A percentile compares a stretch with the other conserved stretches of the same genome.
Evolutionary conservation across 139 green algal species (phyloP).

Genomic region (Micractinium sp.): DNA sequence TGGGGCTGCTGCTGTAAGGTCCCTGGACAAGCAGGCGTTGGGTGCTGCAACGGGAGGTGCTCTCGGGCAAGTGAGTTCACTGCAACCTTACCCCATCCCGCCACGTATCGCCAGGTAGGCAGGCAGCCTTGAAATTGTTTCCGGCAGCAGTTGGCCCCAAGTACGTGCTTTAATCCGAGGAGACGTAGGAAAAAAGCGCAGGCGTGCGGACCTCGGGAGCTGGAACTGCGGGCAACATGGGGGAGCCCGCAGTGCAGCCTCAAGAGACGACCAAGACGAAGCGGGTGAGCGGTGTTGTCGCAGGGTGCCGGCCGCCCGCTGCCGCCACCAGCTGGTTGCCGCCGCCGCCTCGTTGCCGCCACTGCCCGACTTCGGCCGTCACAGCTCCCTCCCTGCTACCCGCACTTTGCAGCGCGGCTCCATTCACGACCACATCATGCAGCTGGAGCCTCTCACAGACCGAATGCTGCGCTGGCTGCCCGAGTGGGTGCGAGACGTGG

Average conservation of each 20-base stretch:
- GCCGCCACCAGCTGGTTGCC: not conserved
- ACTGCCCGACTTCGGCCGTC: not conserved
- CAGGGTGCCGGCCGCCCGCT: not conserved
- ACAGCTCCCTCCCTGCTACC: not conserved
- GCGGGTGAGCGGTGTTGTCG: not conserved
- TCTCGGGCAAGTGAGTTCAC: not conserved
- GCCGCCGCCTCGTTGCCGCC: not conserved
- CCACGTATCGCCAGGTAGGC: too few relatives aligned
- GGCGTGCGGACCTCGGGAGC: too few relatives aligned
- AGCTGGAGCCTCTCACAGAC: slow-evolving; percentile 7
- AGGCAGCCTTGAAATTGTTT: too few relatives aligned
- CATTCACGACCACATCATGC: not conserved
- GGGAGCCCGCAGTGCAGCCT: too few relatives aligned
- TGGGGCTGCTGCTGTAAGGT: not conserved
- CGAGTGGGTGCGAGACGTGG: not conserved
- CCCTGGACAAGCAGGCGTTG: too few relatives aligned
- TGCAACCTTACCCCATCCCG: too few relatives aligned
- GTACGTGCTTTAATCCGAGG: too few relatives aligned
- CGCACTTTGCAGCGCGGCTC: not conserved
- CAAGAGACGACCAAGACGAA: too few relatives aligned
- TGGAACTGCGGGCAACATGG: too few relatives aligned
- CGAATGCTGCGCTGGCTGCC: slow-evolving; percentile 19
- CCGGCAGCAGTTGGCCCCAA: too few relatives aligned
- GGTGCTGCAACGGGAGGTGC: not conserved
- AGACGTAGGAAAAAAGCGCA: too few relatives aligned